These are phyloP conservation scores for Raphanus hybrid DNA, from an alignment of 441 rosid genomes.

Conservation along the genomic window DNA sequence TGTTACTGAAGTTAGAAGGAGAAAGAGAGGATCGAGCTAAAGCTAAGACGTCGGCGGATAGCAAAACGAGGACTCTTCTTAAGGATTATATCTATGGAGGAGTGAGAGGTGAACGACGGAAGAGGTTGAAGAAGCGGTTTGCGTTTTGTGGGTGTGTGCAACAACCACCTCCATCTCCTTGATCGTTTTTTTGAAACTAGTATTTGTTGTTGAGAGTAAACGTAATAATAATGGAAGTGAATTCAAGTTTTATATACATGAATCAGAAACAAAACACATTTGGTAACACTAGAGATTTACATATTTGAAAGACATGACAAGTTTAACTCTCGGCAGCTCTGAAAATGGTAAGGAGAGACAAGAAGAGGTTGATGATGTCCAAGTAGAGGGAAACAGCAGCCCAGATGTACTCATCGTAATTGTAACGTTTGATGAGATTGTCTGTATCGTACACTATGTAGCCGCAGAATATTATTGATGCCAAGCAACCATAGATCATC, in stretches of 20 bases:
- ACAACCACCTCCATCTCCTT: slow-evolving; percentile 57
- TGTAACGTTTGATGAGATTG: slow-evolving; percentile 70
- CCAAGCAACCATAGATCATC: slow-evolving; percentile 50
- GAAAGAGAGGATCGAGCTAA: slow-evolving; percentile 51
- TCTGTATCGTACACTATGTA: slow-evolving; percentile 74
- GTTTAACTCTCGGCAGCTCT: slow-evolving; percentile 22
- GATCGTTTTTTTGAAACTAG: slow-evolving; percentile 15
- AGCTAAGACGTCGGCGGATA: no score
- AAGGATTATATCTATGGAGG: slow-evolving; percentile 82
- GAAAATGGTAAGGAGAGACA: slow-evolving; percentile 46
- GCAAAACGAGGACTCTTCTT: slow-evolving; percentile 49
- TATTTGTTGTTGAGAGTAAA: slow-evolving; percentile 5
- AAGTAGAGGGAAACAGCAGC: slow-evolving; percentile 71
- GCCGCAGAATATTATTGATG: slow-evolving; percentile 64
- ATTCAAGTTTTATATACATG: slow-evolving; percentile 12
- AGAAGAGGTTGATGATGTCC: slow-evolving; percentile 78
- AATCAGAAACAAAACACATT: slow-evolving; percentile 13
- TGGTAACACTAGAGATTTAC: neutral
- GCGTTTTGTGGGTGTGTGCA: slow-evolving; percentile 80
- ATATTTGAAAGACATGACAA: neutral
- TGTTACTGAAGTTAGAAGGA: slow-evolving; percentile 71
- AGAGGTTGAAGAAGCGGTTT: slow-evolving; percentile 56
- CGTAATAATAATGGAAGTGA: slow-evolving; percentile 19
- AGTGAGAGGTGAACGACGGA: slow-evolving; percentile 42
- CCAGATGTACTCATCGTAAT: slow-evolving; percentile 70